Percentiles rank a stretch among this genome's conserved stretches.
Conservation (phyloP, 2,329 filamentous ascomycete genomes). For the Fusarium subtropicale region DNA sequence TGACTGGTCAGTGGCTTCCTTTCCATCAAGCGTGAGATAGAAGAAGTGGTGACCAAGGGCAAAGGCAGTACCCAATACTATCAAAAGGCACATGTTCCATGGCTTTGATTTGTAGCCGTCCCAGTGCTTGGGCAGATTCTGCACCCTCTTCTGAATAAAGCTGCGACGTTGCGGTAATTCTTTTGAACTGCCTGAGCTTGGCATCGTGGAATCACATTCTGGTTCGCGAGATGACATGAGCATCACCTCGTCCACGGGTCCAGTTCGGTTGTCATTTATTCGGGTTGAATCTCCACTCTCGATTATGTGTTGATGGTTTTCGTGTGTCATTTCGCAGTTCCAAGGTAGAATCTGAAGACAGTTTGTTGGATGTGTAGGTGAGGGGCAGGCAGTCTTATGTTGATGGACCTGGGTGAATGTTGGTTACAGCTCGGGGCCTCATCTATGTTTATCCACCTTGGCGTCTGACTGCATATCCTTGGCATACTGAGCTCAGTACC, state of each 20-base stretch:
- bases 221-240: neutral
- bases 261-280: neutral
- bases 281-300: fast-evolving
- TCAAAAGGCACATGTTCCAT: conserved; percentile 18
- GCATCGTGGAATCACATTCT: neutral
- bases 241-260: neutral
- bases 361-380: neutral
- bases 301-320: fast-evolving
- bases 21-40: neutral
- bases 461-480: neutral
- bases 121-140: neutral
- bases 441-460: neutral
- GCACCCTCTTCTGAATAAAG: neutral
- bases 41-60: conserved; percentile 17
- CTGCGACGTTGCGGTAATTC: neutral
- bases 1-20: neutral
- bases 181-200: neutral
- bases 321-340: neutral
- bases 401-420: no score
- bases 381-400: neutral
- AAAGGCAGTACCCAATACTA: neutral
- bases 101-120: neutral
- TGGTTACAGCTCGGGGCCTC: neutral
- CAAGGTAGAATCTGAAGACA: fast-evolving
- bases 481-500: fast-evolving